Evolutionary conservation across 2,329 filamentous ascomycete species (phyloP).

Genomic region (Hypoxylon rubiginosum): DNA sequence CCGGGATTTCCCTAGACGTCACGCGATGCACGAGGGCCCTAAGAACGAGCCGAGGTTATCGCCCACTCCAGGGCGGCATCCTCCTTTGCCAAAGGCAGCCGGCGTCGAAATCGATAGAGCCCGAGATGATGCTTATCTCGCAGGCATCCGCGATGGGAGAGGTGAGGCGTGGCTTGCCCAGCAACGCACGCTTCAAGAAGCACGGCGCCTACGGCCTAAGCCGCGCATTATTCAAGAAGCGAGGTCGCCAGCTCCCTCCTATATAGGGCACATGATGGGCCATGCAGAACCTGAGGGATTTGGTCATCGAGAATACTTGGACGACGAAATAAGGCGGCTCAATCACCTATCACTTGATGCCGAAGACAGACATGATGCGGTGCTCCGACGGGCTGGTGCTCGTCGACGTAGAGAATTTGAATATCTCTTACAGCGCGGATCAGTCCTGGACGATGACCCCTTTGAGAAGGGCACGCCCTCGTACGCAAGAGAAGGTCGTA

Average conservation of each 20-base stretch:
- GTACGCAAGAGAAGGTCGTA: constrained; percentile 10
- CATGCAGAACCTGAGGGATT: constrained; percentile 16
- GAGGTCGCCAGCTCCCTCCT: constrained; percentile 10
- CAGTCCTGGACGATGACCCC: constrained; percentile 44
- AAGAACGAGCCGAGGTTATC: neutral
- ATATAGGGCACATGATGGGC: constrained; percentile 17
- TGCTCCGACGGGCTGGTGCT: constrained; percentile 19
- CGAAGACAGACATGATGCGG: constrained; percentile 34
- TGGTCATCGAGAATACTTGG: constrained; percentile 7
- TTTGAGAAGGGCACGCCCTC: constrained; percentile 31
- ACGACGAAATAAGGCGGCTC: constrained; percentile 29
- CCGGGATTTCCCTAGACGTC: constrained; percentile 7
- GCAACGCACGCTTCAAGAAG: constrained; percentile 16
- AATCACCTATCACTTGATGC: constrained; percentile 34
- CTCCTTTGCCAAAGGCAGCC: constrained; percentile 6
- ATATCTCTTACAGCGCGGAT: constrained; percentile 38
- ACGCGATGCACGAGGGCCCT: constrained; percentile 3
- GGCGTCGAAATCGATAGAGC: constrained; percentile 37
- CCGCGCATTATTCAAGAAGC: constrained; percentile 27
- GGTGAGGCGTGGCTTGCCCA: constrained; percentile 14
- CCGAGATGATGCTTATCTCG: constrained; percentile 40
- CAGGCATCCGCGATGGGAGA: constrained; percentile 34
- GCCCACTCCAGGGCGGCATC: constrained; percentile 5
- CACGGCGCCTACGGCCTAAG: constrained; percentile 14
- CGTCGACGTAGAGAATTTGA: constrained; percentile 40